Percentiles rank a stretch among this genome's conserved stretches.
phyloP scores from a whole-genome alignment of 2,329 filamentous ascomycete genomes.

The Claviceps sp. region DNA sequence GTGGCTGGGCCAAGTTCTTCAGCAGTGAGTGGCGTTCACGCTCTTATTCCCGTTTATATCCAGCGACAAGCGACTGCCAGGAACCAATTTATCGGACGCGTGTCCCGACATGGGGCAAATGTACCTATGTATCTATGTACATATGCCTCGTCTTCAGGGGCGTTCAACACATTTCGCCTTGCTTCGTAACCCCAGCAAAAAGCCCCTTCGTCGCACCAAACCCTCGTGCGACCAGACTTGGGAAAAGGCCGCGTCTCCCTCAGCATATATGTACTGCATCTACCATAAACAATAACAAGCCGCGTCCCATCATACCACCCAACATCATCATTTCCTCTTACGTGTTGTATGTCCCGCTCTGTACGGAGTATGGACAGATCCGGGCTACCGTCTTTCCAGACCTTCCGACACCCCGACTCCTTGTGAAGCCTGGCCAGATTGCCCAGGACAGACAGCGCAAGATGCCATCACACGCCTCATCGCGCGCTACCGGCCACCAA shows the following conservation, averaged over 20 bases:
- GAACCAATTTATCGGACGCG: not conserved
- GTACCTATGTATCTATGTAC: too few relatives aligned
- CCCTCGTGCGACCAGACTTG: not conserved
- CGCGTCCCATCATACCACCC: not conserved
- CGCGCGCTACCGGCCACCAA: not conserved
- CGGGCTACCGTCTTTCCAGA: not conserved
- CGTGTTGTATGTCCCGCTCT: not conserved
- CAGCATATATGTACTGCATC: too few relatives aligned
- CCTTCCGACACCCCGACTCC: not conserved
- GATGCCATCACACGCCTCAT: not conserved
- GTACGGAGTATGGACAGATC: not conserved
- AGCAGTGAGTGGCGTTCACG: not conserved
- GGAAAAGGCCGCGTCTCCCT: not conserved
- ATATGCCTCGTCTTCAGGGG: too few relatives aligned
- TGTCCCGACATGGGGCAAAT: not conserved
- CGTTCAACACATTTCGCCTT: not conserved
- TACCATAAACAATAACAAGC: not conserved
- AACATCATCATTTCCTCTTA: not conserved
- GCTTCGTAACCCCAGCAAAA: not conserved
- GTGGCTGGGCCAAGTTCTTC: too few relatives aligned
- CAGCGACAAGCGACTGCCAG: not conserved
- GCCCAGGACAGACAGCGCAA: not conserved
- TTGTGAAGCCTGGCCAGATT: not conserved
- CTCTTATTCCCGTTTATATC: conserved; percentile 1
- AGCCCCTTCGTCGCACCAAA: not conserved